Conservation (phyloP, 2,329 filamentous ascomycete genomes). For the Grosmannia huntii region DNA sequence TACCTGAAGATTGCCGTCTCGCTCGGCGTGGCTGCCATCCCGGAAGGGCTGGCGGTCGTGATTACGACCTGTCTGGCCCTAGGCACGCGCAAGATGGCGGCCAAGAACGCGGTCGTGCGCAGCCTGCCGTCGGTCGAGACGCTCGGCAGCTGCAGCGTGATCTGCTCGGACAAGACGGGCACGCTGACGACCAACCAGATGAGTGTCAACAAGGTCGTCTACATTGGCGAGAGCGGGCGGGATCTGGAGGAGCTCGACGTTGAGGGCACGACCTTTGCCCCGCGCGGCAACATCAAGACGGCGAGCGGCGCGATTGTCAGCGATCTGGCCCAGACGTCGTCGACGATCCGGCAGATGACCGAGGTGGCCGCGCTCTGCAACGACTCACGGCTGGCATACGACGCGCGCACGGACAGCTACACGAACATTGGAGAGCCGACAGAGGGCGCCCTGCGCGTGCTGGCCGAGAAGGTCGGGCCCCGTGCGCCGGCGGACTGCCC, state of each 20-base stretch:
- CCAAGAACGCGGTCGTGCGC: conserved; percentile 93
- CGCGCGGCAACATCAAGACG: conserved; percentile 56
- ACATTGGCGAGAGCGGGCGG: conserved; percentile 60
- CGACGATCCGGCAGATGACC: conserved; percentile 66
- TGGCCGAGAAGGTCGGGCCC: conserved; percentile 91
- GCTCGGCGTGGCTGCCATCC: conserved; percentile 92
- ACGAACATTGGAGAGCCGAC: conserved; percentile 87
- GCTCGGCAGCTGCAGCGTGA: conserved; percentile 95
- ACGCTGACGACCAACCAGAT: conserved; percentile 98
- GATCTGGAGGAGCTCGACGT: conserved; percentile 78
- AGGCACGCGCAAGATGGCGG: conserved; percentile 96
- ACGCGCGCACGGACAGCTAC: conserved; percentile 60
- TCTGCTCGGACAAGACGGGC: conserved; percentile 98
- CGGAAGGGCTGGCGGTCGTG: conserved; percentile 91
- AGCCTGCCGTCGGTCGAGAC: conserved; percentile 96
- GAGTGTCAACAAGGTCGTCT: conserved; percentile 90
- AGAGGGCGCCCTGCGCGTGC: conserved; percentile 78
- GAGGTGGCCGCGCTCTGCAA: conserved; percentile 73
- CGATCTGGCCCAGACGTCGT: conserved; percentile 57
- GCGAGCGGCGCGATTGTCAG: conserved; percentile 54
- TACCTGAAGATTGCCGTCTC: conserved; percentile 99
- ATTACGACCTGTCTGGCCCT: conserved; percentile 97
- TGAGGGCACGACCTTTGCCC: conserved; percentile 84
- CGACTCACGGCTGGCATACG: conserved; percentile 71
- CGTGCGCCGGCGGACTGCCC: conserved; percentile 43